Base-by-base conservation (phyloP, 1,284 basidiomycete species). In the Papiliotrema fonsecae region DNA sequence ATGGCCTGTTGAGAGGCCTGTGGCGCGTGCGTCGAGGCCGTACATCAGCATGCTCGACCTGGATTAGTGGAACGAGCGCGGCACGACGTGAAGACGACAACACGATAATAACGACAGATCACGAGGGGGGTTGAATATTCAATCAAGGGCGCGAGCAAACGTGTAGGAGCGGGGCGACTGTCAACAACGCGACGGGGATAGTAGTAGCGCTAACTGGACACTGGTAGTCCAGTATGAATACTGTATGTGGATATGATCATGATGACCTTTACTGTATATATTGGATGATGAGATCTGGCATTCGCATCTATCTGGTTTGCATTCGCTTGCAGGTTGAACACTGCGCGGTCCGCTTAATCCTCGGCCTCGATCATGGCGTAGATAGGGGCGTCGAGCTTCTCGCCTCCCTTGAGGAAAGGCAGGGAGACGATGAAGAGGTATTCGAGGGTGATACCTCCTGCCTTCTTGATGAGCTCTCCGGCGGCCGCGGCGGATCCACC, bases 401-500 rank as follows among this genome's bases (percentile, higher is more conserved):
- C 77, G 9, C 79, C 72, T 11, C 87, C 89, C 45, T 90, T 83
- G 64, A 97, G 82, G 77, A 90, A 86, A 40, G 85, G 78, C 45
- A 97, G 75, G 36, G 91, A 88, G 57, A 97, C 86, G 69, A 97
- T 85, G 77, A 98, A 98, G 60, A 98, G 75, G 76, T 97, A 97
- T 75, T 97, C 90, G 49, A 96, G 74, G 27, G 87, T 86, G 59
- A 84, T 85, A 49, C 85, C 90, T 32, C 90, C 89, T 57, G 83
- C 80, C 74, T 88, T 83, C 27, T 80, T 77, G 52, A 98, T 84
- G 24, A 99, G 85, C 60, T 96, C 82, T 47, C 92, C 93, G 9
- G 96, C 93, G 1, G 93, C 93, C 57, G 83, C 84, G 3, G 96
- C 96, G 16, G 92, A 97, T 6, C 96, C 96, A 54, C 92, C 92